Conservation (phyloP, 805 yeast species). For the Candida taoyuanica region DNA sequence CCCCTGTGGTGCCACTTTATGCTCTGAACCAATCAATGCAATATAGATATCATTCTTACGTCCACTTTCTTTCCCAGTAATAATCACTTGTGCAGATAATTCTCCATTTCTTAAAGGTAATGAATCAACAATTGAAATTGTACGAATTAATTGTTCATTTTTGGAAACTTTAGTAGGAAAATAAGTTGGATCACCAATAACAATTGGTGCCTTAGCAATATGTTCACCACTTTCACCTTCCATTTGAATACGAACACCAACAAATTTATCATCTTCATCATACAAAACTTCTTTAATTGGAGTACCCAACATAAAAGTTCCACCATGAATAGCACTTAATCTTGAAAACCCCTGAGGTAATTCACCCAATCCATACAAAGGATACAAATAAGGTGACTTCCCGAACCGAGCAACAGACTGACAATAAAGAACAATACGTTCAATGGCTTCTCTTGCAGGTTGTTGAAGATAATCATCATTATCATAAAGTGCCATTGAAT, state of each 20-base stretch:
- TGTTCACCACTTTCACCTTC: conserved; percentile 60
- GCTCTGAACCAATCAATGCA: conserved; percentile 84
- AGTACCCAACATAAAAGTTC: conserved; percentile 96
- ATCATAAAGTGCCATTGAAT: conserved; percentile 96
- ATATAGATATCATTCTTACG: conserved; percentile 93
- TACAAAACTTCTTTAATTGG: conserved; percentile 88
- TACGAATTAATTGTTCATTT: conserved; percentile 36
- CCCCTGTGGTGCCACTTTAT: conserved; percentile 85
- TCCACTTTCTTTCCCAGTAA: conserved; percentile 92
- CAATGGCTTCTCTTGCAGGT: conserved; percentile 90
- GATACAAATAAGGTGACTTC: conserved; percentile 93
- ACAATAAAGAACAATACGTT: conserved; percentile 78
- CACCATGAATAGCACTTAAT: conserved; percentile 94
- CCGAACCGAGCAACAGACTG: conserved; percentile 93
- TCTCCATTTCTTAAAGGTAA: conserved; percentile 75
- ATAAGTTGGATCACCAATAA: conserved; percentile 96
- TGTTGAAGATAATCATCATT: conserved; percentile 84
- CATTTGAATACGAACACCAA: conserved; percentile 78
- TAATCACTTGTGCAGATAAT: conserved; percentile 89
- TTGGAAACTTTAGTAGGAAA: conserved; percentile 62
- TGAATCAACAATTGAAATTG: conserved; percentile 81
- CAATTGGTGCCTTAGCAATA: conserved; percentile 83
- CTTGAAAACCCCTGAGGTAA: conserved; percentile 99
- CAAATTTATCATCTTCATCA: conserved; percentile 65
- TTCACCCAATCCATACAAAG: conserved; percentile 94